A percentile compares a stretch with the other conserved stretches of the same genome.
Conservation (phyloP, 805 yeast genomes). For the Lachancea sp. region DNA sequence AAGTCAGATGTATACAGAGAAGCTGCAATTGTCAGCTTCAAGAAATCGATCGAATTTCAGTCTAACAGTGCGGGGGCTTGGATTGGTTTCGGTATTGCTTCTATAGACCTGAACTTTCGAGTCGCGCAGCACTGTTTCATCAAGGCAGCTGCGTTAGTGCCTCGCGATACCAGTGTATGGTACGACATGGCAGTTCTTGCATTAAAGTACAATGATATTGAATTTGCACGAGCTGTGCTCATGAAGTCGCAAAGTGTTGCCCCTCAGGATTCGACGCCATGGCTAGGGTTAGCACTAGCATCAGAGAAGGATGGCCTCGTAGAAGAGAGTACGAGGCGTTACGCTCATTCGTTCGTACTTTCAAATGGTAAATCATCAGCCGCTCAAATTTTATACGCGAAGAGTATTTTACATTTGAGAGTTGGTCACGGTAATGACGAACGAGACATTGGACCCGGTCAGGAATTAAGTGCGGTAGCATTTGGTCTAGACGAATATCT, state of each 20-base stretch:
- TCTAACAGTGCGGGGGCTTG: conserved; percentile 66
- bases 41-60: conserved; percentile 66
- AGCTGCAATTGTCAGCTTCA: conserved; percentile 50
- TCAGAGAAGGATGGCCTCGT: conserved; percentile 45
- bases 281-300: conserved; percentile 81
- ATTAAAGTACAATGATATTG: conserved; percentile 57
- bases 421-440: conserved; percentile 42
- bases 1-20: conserved; percentile 35
- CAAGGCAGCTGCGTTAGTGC: conserved; percentile 65
- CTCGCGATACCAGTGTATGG: conserved; percentile 69
- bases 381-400: conserved; percentile 68
- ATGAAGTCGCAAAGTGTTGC: conserved; percentile 71
- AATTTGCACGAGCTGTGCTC: conserved; percentile 67
- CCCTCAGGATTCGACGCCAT: conserved; percentile 67
- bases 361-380: conserved; percentile 67
- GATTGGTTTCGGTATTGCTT: conserved; percentile 76
- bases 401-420: conserved; percentile 45
- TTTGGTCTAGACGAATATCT: conserved; percentile 60
- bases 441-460: conserved; percentile 51
- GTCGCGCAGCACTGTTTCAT: conserved; percentile 92
- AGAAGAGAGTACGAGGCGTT: conserved; percentile 47
- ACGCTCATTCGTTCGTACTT: conserved; percentile 72
- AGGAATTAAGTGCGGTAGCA: conserved; percentile 60
- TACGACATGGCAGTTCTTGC: conserved; percentile 74
- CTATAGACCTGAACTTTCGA: conserved; percentile 54